These are phyloP conservation scores for Solanum sparsipilum DNA, from an alignment of 257 asterid genomes.

Conservation along the genomic window DNA sequence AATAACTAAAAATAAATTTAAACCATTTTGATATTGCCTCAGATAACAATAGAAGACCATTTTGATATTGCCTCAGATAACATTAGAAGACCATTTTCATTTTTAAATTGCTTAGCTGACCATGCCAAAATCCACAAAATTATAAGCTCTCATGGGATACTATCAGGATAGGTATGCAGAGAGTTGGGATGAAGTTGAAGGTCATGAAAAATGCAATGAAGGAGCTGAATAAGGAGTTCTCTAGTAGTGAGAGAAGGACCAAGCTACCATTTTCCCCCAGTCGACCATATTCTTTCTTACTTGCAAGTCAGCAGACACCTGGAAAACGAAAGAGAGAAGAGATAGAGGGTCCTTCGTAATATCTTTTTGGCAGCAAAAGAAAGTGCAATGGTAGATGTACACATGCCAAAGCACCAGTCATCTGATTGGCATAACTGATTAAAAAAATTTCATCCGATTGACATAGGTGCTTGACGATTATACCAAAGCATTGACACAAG, in stretches of 20 bases:
- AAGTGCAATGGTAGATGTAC: background rate
- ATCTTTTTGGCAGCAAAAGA: background rate
- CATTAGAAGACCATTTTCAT: too few relatives aligned
- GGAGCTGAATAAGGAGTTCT: background rate
- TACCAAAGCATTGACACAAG: background rate
- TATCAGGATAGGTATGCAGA: background rate
- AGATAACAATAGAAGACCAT: background rate
- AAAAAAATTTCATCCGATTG: background rate
- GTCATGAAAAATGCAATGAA: background rate
- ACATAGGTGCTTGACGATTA: background rate
- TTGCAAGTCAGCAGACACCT: background rate
- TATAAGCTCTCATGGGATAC: background rate
- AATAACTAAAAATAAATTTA: background rate
- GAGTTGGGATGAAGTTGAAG: background rate
- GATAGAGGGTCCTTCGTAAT: background rate
- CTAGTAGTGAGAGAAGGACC: background rate
- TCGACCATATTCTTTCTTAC: too few relatives aligned
- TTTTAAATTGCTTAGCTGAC: background rate
- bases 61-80: too few relatives aligned
- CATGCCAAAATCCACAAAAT: background rate
- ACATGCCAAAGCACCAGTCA: background rate
- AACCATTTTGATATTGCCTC: background rate
- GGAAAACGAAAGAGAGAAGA: background rate
- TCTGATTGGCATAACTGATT: background rate
- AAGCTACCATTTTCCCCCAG: background rate